Evolutionary conservation across 2,329 filamentous ascomycete species (phyloP).

Genomic region (Colletotrichum sansevieriae): DNA sequence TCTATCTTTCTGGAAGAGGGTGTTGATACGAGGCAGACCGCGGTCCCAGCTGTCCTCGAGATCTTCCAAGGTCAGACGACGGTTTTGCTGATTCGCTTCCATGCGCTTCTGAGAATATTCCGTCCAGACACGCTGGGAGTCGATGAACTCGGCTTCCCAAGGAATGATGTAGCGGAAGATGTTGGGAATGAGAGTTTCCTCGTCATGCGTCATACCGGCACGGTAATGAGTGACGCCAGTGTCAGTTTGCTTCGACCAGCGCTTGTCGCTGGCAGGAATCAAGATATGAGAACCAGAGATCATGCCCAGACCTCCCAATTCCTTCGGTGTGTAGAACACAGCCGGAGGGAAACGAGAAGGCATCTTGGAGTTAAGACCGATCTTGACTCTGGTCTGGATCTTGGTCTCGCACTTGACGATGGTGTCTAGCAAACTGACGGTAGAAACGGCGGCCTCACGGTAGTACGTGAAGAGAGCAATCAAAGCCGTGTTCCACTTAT

Average conservation of each 20-base stretch:
- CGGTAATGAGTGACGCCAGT: slow-evolving; percentile 97
- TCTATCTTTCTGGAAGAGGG: slow-evolving; percentile 97
- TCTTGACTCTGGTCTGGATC: slow-evolving; percentile 99
- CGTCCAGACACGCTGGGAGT: slow-evolving; percentile 98
- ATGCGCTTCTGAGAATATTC: slow-evolving; percentile 98
- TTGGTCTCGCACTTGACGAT: slow-evolving; percentile 99
- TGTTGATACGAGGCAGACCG: slow-evolving; percentile 97
- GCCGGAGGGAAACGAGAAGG: slow-evolving; percentile 97
- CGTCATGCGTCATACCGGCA: slow-evolving; percentile 97
- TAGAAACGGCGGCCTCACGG: slow-evolving; percentile 95
- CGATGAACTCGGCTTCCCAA: slow-evolving; percentile 99
- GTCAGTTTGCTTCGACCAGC: slow-evolving; percentile 98
- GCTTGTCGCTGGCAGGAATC: slow-evolving; percentile 96
- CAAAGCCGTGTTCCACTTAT: slow-evolving; percentile 99
- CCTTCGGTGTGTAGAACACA: slow-evolving; percentile 98
- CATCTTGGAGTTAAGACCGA: slow-evolving; percentile 99
- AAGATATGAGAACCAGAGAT: slow-evolving; percentile 98
- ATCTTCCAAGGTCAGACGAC: slow-evolving; percentile 93
- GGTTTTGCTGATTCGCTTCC: slow-evolving; percentile 97
- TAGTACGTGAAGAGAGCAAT: slow-evolving; percentile 99
- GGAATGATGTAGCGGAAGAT: slow-evolving; percentile 99
- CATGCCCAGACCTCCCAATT: slow-evolving; percentile 97
- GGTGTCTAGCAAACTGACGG: slow-evolving; percentile 91
- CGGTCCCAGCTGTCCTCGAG: slow-evolving; percentile 99
- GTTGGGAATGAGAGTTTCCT: slow-evolving; percentile 97